A percentile compares a stretch with the other conserved stretches of the same genome.
Conservation (phyloP, 2,329 filamentous ascomycete species). For the Neobulgaria alba region DNA sequence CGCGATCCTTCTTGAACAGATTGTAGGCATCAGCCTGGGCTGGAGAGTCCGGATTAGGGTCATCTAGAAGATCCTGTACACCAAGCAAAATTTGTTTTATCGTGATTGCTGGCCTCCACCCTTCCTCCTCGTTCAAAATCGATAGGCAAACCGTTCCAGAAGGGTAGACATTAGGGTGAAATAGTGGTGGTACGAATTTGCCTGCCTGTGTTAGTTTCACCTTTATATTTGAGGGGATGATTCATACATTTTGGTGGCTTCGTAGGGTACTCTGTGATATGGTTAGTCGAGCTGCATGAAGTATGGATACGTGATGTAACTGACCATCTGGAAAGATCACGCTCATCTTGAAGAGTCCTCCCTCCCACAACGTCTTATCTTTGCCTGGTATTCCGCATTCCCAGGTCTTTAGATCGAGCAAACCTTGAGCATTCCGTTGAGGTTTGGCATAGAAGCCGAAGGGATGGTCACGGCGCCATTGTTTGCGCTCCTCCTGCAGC, state of each 20-base stretch:
- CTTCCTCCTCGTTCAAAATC: conserved; percentile 96
- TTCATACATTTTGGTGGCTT: conserved; percentile 94
- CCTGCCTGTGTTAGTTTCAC: conserved; percentile 42
- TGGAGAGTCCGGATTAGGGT: conserved; percentile 93
- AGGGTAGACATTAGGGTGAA: conserved; percentile 97
- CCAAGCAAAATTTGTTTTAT: conserved; percentile 96
- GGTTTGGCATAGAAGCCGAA: conserved; percentile 97
- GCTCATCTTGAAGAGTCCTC: conserved; percentile 91
- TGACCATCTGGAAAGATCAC: conserved; percentile 88
- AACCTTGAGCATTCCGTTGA: conserved; percentile 65
- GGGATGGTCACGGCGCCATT: conserved; percentile 94
- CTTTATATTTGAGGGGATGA: conserved; percentile 2
- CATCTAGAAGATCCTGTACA: conserved; percentile 90
- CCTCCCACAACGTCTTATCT: conserved; percentile 94
- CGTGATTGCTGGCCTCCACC: conserved; percentile 97
- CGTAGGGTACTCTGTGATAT: conserved; percentile 77
- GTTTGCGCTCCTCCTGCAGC: conserved; percentile 84
- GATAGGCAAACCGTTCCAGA: conserved; percentile 96
- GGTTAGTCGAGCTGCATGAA: conserved; percentile 17
- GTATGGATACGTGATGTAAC: conserved; percentile 24
- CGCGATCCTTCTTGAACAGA: conserved; percentile 82
- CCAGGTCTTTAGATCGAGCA: conserved; percentile 90
- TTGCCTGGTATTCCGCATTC: conserved; percentile 95
- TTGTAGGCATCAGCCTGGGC: conserved; percentile 98
- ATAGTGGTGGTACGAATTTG: conserved; percentile 93